phyloP scores from a whole-genome alignment of 2,329 filamentous ascomycete genomes.

The Pseudocercospora macadamiae region DNA sequence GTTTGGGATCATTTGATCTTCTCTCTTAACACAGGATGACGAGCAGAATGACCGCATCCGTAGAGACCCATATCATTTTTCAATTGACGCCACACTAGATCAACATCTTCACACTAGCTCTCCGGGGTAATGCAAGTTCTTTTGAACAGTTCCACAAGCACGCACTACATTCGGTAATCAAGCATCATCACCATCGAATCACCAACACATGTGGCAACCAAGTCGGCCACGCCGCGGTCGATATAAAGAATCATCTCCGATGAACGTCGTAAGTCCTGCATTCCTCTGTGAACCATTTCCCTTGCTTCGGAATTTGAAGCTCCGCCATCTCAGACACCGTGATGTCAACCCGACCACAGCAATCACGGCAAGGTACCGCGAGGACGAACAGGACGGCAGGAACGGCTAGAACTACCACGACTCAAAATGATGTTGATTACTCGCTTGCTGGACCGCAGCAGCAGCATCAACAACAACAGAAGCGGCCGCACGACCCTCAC shows the following conservation, averaged over 20 bases:
- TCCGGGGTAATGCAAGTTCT: constrained; percentile 12
- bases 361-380: constrained; percentile 13
- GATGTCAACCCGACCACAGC: constrained; percentile 17
- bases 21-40: too few species aligned
- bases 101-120: not conserved
- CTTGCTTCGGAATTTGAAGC: not conserved
- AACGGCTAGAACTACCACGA: constrained; percentile 7
- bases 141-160: not conserved
- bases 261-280: not conserved
- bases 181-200: constrained; percentile 18
- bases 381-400: constrained; percentile 14
- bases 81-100: not conserved
- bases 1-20: too few species aligned
- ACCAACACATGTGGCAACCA: constrained; percentile 10
- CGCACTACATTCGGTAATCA: constrained; percentile 5
- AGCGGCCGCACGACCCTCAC: constrained; percentile 24
- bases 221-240: constrained; percentile 10
- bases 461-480: not conserved
- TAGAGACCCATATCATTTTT: too few species aligned
- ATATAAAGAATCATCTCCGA: constrained; percentile 1
- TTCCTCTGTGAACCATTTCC: constrained; percentile 11
- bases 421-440: constrained; percentile 21
- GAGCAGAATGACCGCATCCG: too few species aligned
- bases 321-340: constrained; percentile 11
- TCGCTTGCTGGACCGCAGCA: constrained; percentile 22